A percentile compares a stretch with the other conserved stretches of the same genome.
Evolutionary conservation across 2,329 filamentous ascomycete species (phyloP).

Genomic region (Colletotrichum zoysiae): DNA sequence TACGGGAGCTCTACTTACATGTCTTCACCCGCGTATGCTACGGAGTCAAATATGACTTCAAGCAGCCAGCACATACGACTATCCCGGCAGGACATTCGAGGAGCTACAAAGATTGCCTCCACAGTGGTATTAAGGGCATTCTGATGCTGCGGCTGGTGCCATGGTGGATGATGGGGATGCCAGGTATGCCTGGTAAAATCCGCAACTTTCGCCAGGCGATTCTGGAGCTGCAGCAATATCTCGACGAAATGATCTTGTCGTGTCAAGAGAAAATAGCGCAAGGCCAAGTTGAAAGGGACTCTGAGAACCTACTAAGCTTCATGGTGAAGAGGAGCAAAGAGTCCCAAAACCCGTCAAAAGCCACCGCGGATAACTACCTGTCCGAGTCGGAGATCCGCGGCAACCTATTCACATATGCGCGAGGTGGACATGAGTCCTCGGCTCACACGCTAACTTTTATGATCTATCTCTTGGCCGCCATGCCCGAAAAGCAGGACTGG

Average conservation of each 20-base stretch:
- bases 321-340: slow-evolving; percentile 4
- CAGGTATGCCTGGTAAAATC: background rate
- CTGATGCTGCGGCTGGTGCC: background rate
- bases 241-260: background rate
- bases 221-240: background rate
- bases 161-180: background rate
- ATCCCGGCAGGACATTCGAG: background rate
- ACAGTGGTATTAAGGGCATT: background rate
- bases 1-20: slow-evolving; percentile 9
- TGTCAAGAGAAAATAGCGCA: background rate
- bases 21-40: slow-evolving; percentile 6
- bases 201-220: background rate
- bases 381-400: slow-evolving; percentile 2
- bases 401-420: slow-evolving; percentile 8
- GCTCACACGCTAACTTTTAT: slow-evolving; percentile 4
- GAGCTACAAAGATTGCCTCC: slow-evolving; percentile 1
- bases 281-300: background rate
- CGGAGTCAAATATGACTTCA: slow-evolving; percentile 4
- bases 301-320: background rate
- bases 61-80: background rate
- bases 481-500: background rate
- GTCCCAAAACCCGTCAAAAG: background rate
- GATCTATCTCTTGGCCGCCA: background rate
- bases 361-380: background rate
- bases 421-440: slow-evolving; percentile 5